Conservation (phyloP, 192 early-diverging fungal genomes). For the Coemansia sp. region DNA sequence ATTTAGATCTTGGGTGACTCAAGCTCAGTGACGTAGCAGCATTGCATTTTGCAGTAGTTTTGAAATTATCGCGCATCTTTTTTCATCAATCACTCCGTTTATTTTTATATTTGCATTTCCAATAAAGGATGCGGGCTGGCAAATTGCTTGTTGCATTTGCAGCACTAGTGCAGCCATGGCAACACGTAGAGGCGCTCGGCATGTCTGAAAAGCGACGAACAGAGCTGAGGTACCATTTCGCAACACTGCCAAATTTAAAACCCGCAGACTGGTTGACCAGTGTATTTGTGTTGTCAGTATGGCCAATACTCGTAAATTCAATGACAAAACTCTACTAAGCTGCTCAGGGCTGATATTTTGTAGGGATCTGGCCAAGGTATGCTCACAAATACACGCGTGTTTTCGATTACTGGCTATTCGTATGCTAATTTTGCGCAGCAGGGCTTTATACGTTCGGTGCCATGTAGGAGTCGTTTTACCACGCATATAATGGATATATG, state of each 20-base stretch:
- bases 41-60: background rate
- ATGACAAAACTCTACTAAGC: background rate
- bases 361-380: conserved; percentile 26
- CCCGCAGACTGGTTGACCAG: no score
- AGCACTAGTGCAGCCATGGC: conserved; percentile 10
- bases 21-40: background rate
- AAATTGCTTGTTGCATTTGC: conserved; percentile 8
- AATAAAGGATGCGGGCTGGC: conserved; percentile 15
- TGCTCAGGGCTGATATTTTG: background rate
- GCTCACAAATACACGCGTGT: background rate
- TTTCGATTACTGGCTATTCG: background rate
- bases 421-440: background rate
- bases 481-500: conserved; percentile 80
- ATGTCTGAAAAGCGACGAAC: conserved; percentile 34
- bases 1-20: background rate
- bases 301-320: background rate
- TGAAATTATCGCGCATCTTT: background rate
- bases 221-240: conserved; percentile 23
- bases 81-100: background rate
- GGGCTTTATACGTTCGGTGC: background rate
- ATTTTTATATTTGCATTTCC: conserved; percentile 1
- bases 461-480: conserved; percentile 61
- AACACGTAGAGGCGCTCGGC: conserved; percentile 19
- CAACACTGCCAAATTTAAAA: background rate
- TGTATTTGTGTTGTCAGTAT: no score